A percentile compares a stretch with the other conserved stretches of the same genome.
Conservation (phyloP, 179 eudicot species). For the Actinidia polygama region DNA sequence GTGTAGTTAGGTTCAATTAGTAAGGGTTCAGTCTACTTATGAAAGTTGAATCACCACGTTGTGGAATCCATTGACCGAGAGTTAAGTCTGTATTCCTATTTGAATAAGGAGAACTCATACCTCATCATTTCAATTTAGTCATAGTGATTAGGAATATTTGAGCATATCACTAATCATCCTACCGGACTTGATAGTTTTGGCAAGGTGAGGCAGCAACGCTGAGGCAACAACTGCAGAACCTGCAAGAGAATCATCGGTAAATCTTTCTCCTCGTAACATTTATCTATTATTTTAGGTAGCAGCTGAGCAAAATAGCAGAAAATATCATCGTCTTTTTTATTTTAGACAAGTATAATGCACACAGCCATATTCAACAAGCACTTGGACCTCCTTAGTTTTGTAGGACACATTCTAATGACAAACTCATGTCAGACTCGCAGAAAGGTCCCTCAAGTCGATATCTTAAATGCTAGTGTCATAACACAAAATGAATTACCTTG, state of each 20-base stretch:
- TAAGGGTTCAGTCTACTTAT: too few relatives aligned
- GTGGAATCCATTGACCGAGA: not conserved
- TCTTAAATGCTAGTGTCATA: not conserved
- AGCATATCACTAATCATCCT: conserved; percentile 7
- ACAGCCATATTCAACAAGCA: not conserved
- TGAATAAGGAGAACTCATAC: not conserved
- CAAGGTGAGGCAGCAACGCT: conserved; percentile 79
- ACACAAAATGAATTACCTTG: not conserved
- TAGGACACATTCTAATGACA: not conserved
- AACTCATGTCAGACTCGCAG: not conserved
- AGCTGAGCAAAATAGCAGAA: not conserved
- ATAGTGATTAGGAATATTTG: not conserved
- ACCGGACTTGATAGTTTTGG: conserved; percentile 59
- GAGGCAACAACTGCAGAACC: conserved; percentile 71
- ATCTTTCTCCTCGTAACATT: not conserved
- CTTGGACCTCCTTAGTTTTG: not conserved
- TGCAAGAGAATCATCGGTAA: conserved; percentile 83
- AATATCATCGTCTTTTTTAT: not conserved
- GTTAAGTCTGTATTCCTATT: not conserved
- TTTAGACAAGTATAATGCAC: not conserved
- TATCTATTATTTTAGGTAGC: not conserved
- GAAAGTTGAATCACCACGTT: too few relatives aligned
- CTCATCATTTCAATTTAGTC: not conserved
- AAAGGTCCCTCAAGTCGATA: not conserved
- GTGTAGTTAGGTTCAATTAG: too few relatives aligned